These are phyloP conservation scores for Podaxis sp. DNA, from an alignment of 768 basidiomycete species.

Conservation along the genomic window DNA sequence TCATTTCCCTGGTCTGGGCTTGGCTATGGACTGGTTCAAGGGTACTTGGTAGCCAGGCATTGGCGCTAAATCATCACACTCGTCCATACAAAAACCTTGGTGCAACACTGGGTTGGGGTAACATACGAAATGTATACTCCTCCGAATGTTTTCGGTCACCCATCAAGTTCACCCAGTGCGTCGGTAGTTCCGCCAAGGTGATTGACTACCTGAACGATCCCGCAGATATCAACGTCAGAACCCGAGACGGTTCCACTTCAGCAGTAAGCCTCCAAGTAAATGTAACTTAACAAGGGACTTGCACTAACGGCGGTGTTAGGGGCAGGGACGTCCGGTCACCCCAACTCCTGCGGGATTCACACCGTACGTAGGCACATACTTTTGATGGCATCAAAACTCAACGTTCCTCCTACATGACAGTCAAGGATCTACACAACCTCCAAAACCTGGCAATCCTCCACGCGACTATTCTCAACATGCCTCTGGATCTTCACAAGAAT, in stretches of 20 bases:
- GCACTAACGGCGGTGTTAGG: neutral
- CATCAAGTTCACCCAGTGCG: neutral
- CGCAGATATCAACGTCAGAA: conserved; percentile 3
- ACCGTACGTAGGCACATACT: neutral
- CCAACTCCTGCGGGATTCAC: too few relatives aligned
- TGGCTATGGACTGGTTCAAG: neutral
- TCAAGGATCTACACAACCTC: neutral
- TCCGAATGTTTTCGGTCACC: neutral
- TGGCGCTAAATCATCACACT: neutral
- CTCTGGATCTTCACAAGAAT: neutral
- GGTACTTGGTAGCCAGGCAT: neutral
- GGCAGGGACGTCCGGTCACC: too few relatives aligned
- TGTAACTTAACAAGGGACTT: neutral
- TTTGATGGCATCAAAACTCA: too few relatives aligned
- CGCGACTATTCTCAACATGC: too few relatives aligned
- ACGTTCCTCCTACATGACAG: neutral
- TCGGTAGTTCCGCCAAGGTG: neutral
- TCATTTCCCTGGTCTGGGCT: neutral
- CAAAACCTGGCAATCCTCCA: neutral
- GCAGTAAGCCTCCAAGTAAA: neutral
- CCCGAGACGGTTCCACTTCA: neutral
- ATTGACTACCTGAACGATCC: neutral
- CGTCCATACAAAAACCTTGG: neutral
- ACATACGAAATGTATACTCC: neutral
- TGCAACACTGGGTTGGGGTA: neutral